These are phyloP conservation scores for Inga leiocalycina DNA, from an alignment of 306 rosid species.

Conservation along the genomic window DNA sequence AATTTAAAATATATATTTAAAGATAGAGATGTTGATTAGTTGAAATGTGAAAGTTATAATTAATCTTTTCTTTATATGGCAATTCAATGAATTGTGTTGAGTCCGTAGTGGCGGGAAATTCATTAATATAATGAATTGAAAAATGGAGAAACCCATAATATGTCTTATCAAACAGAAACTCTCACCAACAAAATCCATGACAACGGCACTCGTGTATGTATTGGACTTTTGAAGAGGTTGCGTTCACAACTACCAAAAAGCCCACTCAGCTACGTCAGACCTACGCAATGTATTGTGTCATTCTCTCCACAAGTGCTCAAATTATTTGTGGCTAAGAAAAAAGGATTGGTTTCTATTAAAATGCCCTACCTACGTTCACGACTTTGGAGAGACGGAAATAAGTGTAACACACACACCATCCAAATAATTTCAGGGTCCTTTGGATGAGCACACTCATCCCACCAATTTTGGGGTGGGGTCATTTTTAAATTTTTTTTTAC, in stretches of 20 bases:
- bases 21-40: too few species aligned
- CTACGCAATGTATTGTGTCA: constrained; percentile 37
- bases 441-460: too few species aligned
- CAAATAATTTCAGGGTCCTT: too few species aligned
- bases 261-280: constrained; percentile 49
- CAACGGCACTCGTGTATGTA: constrained; percentile 25
- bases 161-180: constrained; percentile 34
- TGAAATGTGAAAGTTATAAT: too few species aligned
- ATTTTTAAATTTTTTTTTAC: too few species aligned
- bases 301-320: neutral
- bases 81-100: too few species aligned
- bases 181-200: constrained; percentile 32
- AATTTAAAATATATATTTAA: too few species aligned
- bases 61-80: too few species aligned
- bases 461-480: too few species aligned
- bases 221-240: constrained; percentile 20
- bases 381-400: neutral
- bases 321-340: neutral
- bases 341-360: too few species aligned
- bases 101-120: neutral
- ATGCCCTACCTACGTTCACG: neutral
- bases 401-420: too few species aligned
- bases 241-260: constrained; percentile 39
- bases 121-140: neutral
- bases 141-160: neutral